Evolutionary conservation across 139 green algal species (phyloP), one percentile per base, ranked within the genome.

Genomic region (Tetraselmis chui): DNA sequence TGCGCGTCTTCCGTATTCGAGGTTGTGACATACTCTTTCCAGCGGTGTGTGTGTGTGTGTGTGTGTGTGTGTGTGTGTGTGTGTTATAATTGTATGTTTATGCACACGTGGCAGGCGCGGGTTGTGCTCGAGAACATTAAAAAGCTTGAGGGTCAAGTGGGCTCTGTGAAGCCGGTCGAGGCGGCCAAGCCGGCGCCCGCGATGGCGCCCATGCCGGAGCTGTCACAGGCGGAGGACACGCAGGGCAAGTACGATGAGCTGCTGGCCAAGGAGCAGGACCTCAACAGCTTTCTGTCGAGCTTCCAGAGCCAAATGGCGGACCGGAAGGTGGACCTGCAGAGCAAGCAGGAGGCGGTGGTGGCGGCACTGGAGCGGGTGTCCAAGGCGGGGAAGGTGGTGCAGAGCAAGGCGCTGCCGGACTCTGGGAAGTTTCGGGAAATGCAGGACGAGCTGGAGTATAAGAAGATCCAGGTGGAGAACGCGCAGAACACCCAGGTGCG

Each of bases 361-460:
- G 84, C 83, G 28, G 31, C 79, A 74, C 80, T 94, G 31, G 87
- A 91, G 79, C 83, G 79, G 31, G 86, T 91, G 32, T 85, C 76
- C 74, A 91, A 91, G 85, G 11, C 28, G 1, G 74, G 28, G 2
- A 28, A 29, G 2, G 80, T 75, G 59, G 59, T 29, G 32, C 1
- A 11, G 11, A 78, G 79, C 59, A 28, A 74, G 23, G 77, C 82
- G n/a, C 78, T 91, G 77, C 86, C 89, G 27, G 86, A 76, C 30
- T 79, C 87, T 81, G 88, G 87, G 45, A 86, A 89, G 84, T 92
- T 90, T 83, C 84, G 85, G 74, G 84, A 92, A 83, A 75, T 89
- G 79, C 86, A 93, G 83, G 86, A 90, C 31, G 90, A 94, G 90
- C 90, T 93, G 25, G 85, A 91, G 80, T 92, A 93, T 85, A 93